phyloP scores from a whole-genome alignment of 768 basidiomycete genomes.

The Pleurotus giganteus region DNA sequence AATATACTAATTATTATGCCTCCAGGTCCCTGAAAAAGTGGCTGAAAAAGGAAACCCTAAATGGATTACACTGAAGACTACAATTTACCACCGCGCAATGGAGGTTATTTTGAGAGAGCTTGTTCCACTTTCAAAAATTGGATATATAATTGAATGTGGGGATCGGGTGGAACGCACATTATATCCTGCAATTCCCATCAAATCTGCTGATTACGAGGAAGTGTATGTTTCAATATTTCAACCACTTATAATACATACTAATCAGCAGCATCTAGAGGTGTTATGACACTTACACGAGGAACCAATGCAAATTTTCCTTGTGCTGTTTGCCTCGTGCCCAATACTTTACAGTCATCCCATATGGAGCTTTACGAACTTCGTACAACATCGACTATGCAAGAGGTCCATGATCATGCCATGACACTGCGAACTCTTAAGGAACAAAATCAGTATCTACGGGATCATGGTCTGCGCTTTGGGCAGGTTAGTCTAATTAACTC shows the following conservation, averaged over 20 bases:
- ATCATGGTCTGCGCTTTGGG: constrained; percentile 18
- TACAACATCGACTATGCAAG: constrained; percentile 15
- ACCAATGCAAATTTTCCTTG: constrained; percentile 28
- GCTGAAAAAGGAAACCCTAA: constrained; percentile 25
- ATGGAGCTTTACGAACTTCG: constrained; percentile 15
- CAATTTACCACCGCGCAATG: constrained; percentile 38
- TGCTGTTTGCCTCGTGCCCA: constrained; percentile 34
- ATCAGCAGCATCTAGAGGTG: constrained; percentile 21
- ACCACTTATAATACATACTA: background rate
- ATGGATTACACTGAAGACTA: constrained; percentile 30
- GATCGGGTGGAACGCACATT: constrained; percentile 24
- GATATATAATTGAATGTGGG: constrained; percentile 23
- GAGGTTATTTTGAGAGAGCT: constrained; percentile 27
- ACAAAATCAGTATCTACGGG: constrained; percentile 16
- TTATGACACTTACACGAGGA: constrained; percentile 38
- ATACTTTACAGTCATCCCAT: constrained; percentile 21
- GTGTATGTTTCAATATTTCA: constrained; percentile 30
- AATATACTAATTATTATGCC: constrained; percentile 18
- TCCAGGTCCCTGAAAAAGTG: constrained; percentile 30
- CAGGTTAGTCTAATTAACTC: constrained; percentile 18
- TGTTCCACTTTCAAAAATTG: constrained; percentile 14
- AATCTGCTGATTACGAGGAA: constrained; percentile 45
- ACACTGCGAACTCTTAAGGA: background rate
- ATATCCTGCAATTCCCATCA: constrained; percentile 35
- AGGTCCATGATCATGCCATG: constrained; percentile 15